Base-by-base conservation (phyloP, 768 basidiomycete species). In the Asterophora parasitica region DNA sequence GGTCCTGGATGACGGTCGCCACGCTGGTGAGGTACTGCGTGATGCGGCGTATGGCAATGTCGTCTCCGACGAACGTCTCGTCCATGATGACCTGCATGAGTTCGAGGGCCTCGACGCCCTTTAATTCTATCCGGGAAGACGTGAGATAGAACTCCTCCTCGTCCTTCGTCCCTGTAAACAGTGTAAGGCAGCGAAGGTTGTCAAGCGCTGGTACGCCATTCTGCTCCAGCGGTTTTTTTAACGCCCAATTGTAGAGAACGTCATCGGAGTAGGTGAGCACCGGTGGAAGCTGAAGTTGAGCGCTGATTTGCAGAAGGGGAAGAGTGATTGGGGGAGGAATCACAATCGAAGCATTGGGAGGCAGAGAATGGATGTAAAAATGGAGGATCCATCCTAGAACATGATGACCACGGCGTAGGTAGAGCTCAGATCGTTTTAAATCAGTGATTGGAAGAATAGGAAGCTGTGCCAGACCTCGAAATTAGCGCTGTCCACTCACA, bases 121-220 rank as follows among this genome's bases (percentile, higher is more conserved):
- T 81, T 17, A 96, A 74, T 66, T 98, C 95, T 60, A 94, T 91
- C 8, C 88, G 79, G 2, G 92, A 82, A 0, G 92, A 93, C 32
- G 84, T 79, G 41, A 96, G 78, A 68, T 92, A 97, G 64, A 98
- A 99, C 50, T 91, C 89, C 51, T 85, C 78, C 62, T 99, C 95
- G 59, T 93, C 91, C 19, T 66, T 64, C 2, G 85, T 84, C 19
- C 78, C 76, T 1, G 95, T 93, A 69, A 97, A 97, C 38, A 80
- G 70, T 1, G 82, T 83, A 52, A 75, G 74, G 49, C 77, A 78
- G 37, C 80, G 79, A 34, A 94, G 73, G 61, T 92, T 83, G 51
- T 80, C 66, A 2, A 79, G 66, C 13, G 74, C 63, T 0, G 80
- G 81, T 23, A 41, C 49, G 61, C 68, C 46, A 55, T 62, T 33